Percentiles rank a stretch among this genome's conserved stretches.
Conservation (phyloP, 306 rosid species). For the Sechiopsis laciniata region DNA sequence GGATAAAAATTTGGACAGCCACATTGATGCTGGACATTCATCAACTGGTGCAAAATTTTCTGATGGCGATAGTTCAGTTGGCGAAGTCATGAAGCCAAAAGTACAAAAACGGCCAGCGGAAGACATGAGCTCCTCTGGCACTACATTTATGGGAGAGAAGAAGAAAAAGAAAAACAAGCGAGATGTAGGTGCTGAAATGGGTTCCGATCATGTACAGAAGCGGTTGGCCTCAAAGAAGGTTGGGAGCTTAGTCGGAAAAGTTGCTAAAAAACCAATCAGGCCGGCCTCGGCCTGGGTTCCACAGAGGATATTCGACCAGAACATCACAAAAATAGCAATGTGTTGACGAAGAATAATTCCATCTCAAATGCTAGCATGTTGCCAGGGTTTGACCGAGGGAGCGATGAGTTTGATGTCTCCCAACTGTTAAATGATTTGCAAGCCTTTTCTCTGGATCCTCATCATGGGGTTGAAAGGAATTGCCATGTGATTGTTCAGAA, state of each 20-base stretch:
- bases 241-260: constrained; percentile 27
- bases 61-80: constrained; percentile 30
- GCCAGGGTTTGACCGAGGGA: constrained; percentile 20
- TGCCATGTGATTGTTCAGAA: constrained; percentile 40
- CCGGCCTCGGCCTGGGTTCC: constrained; percentile 40
- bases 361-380: background rate
- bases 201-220: constrained; percentile 38
- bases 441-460: constrained; percentile 79
- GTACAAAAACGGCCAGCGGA: constrained; percentile 44
- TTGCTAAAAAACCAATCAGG: constrained; percentile 30
- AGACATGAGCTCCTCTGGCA: constrained; percentile 39
- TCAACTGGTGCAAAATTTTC: constrained; percentile 25
- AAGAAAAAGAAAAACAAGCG: constrained; percentile 70
- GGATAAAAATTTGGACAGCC: constrained; percentile 26
- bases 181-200: constrained; percentile 29
- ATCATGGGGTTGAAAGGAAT: constrained; percentile 51
- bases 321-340: constrained; percentile 33
- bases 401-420: constrained; percentile 42
- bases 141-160: constrained; percentile 44
- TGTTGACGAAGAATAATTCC: constrained; percentile 19
- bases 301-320: constrained; percentile 40
- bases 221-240: constrained; percentile 36
- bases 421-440: constrained; percentile 65
- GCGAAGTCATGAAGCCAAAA: constrained; percentile 50
- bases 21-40: constrained; percentile 21